Evolutionary conservation across 768 basidiomycete species (phyloP).

Genomic region (Naganishia kalamii): DNA sequence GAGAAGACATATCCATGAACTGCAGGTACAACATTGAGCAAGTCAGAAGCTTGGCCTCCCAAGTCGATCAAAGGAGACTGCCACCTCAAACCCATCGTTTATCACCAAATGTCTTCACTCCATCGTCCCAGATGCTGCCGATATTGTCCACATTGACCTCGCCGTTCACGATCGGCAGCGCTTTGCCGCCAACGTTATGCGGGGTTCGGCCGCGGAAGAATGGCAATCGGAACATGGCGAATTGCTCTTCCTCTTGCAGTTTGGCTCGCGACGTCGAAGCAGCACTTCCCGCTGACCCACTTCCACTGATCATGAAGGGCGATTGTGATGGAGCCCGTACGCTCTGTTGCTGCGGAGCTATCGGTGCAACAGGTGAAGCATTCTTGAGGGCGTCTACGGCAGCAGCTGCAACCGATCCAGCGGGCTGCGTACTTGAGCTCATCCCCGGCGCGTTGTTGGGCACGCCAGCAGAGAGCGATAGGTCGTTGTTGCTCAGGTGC

Average conservation of each 20-base stretch:
- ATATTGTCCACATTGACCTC: conserved; percentile 21
- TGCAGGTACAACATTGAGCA: too few species aligned
- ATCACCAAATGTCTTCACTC: conserved; percentile 4
- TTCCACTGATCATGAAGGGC: conserved; percentile 11
- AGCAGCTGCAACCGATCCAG: background rate
- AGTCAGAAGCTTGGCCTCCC: too few species aligned
- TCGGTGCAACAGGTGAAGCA: background rate
- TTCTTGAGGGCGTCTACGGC: background rate
- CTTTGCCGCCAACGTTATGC: conserved; percentile 13
- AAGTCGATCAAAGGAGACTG: background rate
- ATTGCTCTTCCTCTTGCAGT: conserved; percentile 18
- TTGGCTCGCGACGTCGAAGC: background rate
- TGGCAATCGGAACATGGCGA: conserved; percentile 21
- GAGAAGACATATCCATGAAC: too few species aligned
- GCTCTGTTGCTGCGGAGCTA: conserved; percentile 10
- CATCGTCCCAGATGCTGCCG: conserved; percentile 17
- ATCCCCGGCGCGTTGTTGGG: background rate
- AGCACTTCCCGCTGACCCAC: background rate
- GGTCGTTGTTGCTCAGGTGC: conserved; percentile 6
- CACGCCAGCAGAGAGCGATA: background rate
- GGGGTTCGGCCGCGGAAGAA: conserved; percentile 18
- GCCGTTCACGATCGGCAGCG: conserved; percentile 9
- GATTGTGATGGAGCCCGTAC: conserved; percentile 3
- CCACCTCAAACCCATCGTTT: background rate
- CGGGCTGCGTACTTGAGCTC: background rate